Base-by-base conservation (phyloP, 495 filamentous ascomycete species). In the Aspergillus sclerotiicarbonarius region DNA sequence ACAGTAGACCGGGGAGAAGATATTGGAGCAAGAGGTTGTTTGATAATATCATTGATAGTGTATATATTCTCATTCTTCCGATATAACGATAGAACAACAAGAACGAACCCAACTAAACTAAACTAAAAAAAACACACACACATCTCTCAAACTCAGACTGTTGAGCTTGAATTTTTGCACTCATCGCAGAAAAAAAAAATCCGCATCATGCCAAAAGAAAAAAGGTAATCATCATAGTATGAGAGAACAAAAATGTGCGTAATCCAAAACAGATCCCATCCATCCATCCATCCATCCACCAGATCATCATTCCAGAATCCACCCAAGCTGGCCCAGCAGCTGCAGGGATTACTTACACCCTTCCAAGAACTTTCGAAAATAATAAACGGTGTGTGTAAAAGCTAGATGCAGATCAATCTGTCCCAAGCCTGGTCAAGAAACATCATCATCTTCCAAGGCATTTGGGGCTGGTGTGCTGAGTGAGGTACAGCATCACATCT, bases 141-240 rank as follows among this genome's bases (percentile, higher is more conserved):
- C 33, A 25, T 56, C 49, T 62, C 48, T 44, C 33, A 1, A 55
- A 71, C 71, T 68, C 64, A 69, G 70, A 71, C 66, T 71, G 67
- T 71, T 70, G 71, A 71, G 67, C 70, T 72, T 71, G 67, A 68
- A 63, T 61, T 58, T 63, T 58, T 54, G 58, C 63, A 66, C 58
- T 60, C 67, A 67, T 59, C 33, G 62, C 59, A 62, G 58, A 60
- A 37, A 41, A 39, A 18, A n/a, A n/a, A n/a, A n/a, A n/a, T 41
- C 35, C 58, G 63, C 57, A 39, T 71, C 65, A 62, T 66, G 61
- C 65, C 66, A 66, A 64, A 60, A 62, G 51, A 67, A 65, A 51
- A 50, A 20, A n/a, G n/a, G n/a, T n/a, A 51, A 57, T 71, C 67
- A 74, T 72, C 69, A 71, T 65, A 59, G 65, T 65, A 4, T 12